Conservation (phyloP, 805 yeast genomes). For the Suhomyces sp. region DNA sequence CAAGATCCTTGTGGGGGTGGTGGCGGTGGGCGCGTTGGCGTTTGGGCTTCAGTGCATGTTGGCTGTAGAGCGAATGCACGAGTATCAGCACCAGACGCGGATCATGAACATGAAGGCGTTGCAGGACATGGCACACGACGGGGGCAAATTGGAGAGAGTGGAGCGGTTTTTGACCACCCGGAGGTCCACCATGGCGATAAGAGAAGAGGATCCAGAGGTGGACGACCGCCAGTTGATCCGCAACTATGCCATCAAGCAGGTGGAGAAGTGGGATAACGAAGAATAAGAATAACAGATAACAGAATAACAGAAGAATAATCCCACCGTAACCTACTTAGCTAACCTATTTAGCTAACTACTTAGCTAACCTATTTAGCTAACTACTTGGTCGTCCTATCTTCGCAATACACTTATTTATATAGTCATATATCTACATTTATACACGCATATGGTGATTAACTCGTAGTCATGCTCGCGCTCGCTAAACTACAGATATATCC, state of each 20-base stretch:
- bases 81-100: constrained; percentile 21
- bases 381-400: too few relatives aligned
- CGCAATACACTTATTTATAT: too few relatives aligned
- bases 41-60: constrained; percentile 41
- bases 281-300: too few relatives aligned
- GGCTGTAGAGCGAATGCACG: constrained; percentile 37
- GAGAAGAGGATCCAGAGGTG: constrained; percentile 8
- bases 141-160: constrained; percentile 27
- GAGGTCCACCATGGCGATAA: constrained; percentile 23
- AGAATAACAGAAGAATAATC: too few relatives aligned
- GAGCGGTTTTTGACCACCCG: constrained; percentile 33
- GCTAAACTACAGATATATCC: too few relatives aligned
- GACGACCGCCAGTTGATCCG: constrained; percentile 18
- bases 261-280: constrained; percentile 13
- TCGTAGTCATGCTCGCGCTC: too few relatives aligned
- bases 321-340: too few relatives aligned
- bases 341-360: too few relatives aligned
- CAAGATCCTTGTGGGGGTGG: constrained; percentile 39
- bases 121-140: constrained; percentile 30
- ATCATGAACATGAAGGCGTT: constrained; percentile 27
- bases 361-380: too few relatives aligned
- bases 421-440: too few relatives aligned
- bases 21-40: constrained; percentile 35
- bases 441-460: too few relatives aligned
- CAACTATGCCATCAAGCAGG: constrained; percentile 30